Conservation (phyloP, 305 asterid species). For the Solanum hybrid region DNA sequence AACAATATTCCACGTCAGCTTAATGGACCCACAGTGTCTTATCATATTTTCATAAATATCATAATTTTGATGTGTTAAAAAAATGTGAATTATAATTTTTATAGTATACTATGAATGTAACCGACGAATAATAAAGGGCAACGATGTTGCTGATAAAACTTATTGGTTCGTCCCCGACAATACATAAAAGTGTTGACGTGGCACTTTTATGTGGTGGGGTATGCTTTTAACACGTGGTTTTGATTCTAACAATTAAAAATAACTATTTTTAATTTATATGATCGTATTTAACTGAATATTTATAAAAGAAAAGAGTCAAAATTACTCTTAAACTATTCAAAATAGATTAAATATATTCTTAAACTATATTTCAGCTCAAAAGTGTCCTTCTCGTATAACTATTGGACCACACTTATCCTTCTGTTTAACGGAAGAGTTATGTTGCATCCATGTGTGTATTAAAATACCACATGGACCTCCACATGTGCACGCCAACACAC, state of each 20-base stretch:
- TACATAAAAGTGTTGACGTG: background rate
- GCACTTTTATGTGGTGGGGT: background rate
- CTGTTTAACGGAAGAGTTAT: background rate
- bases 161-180: background rate
- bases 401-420: background rate
- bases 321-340: too few relatives aligned
- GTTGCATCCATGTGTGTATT: too few relatives aligned
- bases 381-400: too few relatives aligned
- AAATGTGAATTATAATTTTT: background rate
- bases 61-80: background rate
- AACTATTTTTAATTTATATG: background rate
- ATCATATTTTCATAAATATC: background rate
- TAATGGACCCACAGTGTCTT: background rate
- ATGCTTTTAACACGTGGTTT: background rate
- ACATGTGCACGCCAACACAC: background rate
- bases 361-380: too few relatives aligned
- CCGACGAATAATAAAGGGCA: background rate
- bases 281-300: too few relatives aligned
- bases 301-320: too few relatives aligned
- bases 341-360: too few relatives aligned
- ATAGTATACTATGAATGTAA: background rate
- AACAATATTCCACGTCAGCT: background rate
- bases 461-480: background rate
- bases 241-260: background rate
- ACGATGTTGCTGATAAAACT: background rate